phyloP scores from a whole-genome alignment of 495 filamentous ascomycete species.

The Rusavskia elegans region DNA sequence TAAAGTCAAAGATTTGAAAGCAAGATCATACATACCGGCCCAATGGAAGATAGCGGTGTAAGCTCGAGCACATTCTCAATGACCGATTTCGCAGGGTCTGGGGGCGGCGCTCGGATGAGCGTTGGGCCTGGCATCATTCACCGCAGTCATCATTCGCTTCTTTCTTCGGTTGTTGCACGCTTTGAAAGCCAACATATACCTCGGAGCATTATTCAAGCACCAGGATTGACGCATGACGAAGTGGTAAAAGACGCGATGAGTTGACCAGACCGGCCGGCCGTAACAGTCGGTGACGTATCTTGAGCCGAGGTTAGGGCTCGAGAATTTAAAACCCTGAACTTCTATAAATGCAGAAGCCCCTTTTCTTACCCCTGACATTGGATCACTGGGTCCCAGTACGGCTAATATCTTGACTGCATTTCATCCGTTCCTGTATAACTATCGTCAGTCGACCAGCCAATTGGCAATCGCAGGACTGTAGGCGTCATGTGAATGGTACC shows the following conservation, averaged over 20 bases:
- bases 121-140: conserved; percentile 29
- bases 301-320: not conserved
- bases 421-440: no score
- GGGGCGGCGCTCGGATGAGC: conserved; percentile 57
- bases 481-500: no score
- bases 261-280: not conserved
- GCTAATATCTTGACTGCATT: conserved; percentile 59
- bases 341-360: not conserved
- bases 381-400: conserved; percentile 54
- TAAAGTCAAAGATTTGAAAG: not conserved
- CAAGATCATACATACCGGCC: conserved; percentile 39
- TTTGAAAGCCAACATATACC: no score
- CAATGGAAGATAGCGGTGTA: conserved; percentile 62
- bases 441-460: no score
- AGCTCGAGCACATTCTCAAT: conserved; percentile 86
- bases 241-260: not conserved
- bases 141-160: no score
- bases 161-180: no score
- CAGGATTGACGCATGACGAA: no score
- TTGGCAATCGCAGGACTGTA: no score
- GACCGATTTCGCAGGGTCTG: conserved; percentile 52
- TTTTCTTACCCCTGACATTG: conserved; percentile 33
- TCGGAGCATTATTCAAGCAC: no score
- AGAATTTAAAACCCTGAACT: not conserved
- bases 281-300: not conserved